These are phyloP conservation scores for Setaria italica DNA, from an alignment of 202 grass and related monocot species.

Conservation along the genomic window DNA sequence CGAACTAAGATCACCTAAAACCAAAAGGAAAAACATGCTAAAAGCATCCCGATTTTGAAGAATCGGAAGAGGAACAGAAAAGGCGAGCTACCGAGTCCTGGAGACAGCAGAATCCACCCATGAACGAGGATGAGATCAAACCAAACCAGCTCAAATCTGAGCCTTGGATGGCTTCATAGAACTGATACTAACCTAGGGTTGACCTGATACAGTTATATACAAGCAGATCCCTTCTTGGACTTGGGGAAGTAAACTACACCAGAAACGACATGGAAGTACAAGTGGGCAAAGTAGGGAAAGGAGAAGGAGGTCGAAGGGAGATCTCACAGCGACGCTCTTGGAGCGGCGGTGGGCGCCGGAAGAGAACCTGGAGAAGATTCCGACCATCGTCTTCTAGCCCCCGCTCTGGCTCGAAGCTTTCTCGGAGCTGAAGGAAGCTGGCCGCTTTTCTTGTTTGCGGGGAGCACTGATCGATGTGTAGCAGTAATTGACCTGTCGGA, in stretches of 20 bases:
- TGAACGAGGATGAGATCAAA: slow-evolving; percentile 37
- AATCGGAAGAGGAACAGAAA: slow-evolving; percentile 33
- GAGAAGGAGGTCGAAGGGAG: not conserved
- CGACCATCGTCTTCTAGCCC: slow-evolving; percentile 57
- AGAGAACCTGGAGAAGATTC: slow-evolving; percentile 76
- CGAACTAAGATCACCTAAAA: slow-evolving; percentile 24
- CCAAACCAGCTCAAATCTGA: slow-evolving; percentile 37
- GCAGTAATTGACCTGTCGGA: slow-evolving; percentile 35
- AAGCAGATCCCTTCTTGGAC: slow-evolving; percentile 56
- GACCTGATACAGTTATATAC: slow-evolving; percentile 26
- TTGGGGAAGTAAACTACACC: slow-evolving; percentile 53
- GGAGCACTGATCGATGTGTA: slow-evolving; percentile 27
- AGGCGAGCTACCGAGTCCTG: slow-evolving; percentile 38
- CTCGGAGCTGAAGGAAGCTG: slow-evolving; percentile 35
- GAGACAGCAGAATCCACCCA: slow-evolving; percentile 51
- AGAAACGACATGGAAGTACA: slow-evolving; percentile 39
- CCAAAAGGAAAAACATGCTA: not conserved
- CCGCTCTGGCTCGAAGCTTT: slow-evolving; percentile 32
- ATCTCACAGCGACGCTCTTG: slow-evolving; percentile 64
- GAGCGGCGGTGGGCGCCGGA: slow-evolving; percentile 69
- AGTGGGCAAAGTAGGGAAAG: slow-evolving; percentile 16
- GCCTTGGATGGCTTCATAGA: not conserved
- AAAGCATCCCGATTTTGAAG: slow-evolving; percentile 31
- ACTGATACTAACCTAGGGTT: slow-evolving; percentile 30
- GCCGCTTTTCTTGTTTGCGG: not conserved